Conservation (phyloP, 164 flowering plant species). For the Amborella trichopoda region DNA sequence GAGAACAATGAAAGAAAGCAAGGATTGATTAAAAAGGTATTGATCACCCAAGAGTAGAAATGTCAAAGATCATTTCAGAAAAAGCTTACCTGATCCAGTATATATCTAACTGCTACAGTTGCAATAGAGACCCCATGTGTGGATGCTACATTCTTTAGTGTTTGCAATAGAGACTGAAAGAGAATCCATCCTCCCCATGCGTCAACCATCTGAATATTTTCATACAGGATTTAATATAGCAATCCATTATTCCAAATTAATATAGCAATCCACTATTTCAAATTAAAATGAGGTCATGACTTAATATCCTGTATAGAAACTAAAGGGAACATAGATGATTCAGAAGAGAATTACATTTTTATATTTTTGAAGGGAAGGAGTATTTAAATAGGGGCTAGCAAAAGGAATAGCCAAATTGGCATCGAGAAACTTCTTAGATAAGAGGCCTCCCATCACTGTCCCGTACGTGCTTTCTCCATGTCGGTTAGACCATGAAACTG, state of each 20-base stretch:
- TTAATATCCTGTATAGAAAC: no score
- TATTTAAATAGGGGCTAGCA: constrained; percentile 82
- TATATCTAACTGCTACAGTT: constrained; percentile 73
- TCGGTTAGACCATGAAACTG: no score
- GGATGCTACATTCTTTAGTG: constrained; percentile 54
- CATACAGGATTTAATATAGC: no score
- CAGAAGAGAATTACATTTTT: constrained; percentile 51
- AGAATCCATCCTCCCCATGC: constrained; percentile 99
- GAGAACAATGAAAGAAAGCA: no score
- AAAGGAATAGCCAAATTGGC: constrained; percentile 82
- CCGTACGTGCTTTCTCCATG: constrained; percentile 91
- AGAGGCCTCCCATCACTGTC: constrained; percentile 92
- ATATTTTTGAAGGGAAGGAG: constrained; percentile 96
- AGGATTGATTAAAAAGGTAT: no score
- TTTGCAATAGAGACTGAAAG: constrained; percentile 74
- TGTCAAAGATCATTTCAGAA: no score
- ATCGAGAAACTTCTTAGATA: constrained; percentile 89
- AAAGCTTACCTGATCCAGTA: constrained; percentile 86
- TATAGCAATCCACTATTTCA: no score
- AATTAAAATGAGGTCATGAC: no score
- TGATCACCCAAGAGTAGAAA: no score
- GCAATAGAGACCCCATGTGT: constrained; percentile 87
- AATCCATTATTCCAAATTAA: no score
- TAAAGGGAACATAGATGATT: no score
- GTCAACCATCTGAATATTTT: constrained; percentile 99